Conservation (phyloP, 768 basidiomycete genomes). For the Boletus sp. region DNA sequence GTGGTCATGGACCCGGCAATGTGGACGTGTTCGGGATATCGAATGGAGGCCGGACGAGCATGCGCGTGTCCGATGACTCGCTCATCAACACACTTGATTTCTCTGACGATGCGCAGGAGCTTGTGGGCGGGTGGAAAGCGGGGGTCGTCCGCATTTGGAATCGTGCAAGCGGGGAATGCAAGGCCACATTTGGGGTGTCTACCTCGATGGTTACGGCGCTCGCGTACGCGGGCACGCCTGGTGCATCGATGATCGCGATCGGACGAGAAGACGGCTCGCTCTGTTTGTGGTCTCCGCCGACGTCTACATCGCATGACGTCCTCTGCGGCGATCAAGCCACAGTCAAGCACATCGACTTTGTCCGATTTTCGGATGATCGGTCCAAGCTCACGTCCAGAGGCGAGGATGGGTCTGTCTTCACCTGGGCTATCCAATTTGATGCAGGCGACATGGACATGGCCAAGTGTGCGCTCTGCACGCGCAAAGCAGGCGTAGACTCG, state of each 20-base stretch:
- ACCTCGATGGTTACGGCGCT: slow-evolving; percentile 4
- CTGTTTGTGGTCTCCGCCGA: too few relatives aligned
- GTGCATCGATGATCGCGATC: slow-evolving; percentile 2
- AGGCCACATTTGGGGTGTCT: neutral
- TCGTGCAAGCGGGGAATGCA: slow-evolving; percentile 9
- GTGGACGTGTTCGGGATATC: neutral
- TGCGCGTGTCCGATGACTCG: neutral
- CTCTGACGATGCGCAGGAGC: slow-evolving; percentile 12
- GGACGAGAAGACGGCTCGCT: slow-evolving; percentile 12
- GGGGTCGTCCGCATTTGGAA: slow-evolving; percentile 22
- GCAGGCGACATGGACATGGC: neutral
- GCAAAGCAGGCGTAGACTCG: neutral
- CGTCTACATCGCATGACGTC: too few relatives aligned
- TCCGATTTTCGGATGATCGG: slow-evolving; percentile 11
- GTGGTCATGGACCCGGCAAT: neutral
- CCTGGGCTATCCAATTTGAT: slow-evolving; percentile 7
- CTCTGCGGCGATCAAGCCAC: neutral
- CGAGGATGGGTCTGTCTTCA: slow-evolving; percentile 1
- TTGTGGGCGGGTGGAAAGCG: slow-evolving; percentile 18
- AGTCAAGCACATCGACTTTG: slow-evolving; percentile 2
- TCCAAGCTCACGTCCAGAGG: slow-evolving; percentile 9
- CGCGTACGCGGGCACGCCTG: neutral
- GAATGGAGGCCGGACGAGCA: neutral
- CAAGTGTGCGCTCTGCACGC: neutral
- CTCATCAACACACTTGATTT: slow-evolving; percentile 9